phyloP scores from a whole-genome alignment of 2,329 filamentous ascomycete species.

The Phialophora expanda region DNA sequence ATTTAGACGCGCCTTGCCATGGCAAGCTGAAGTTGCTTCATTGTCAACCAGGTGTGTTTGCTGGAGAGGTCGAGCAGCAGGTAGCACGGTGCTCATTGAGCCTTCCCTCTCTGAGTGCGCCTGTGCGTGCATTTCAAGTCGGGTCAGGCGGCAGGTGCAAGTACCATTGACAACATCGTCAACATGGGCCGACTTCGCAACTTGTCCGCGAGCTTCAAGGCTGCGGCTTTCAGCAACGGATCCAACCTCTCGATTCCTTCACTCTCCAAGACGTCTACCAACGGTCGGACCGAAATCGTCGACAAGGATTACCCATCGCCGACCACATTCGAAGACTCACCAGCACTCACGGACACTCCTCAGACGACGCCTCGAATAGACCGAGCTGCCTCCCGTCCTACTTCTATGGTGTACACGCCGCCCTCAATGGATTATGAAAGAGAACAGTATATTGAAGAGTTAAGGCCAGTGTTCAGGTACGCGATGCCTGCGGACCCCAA shows the following conservation, averaged over 20 bases:
- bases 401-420: conserved; percentile 52
- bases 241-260: conserved; percentile 27
- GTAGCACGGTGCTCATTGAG: conserved; percentile 19
- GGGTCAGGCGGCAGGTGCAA: conserved; percentile 15
- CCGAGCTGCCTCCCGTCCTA: conserved; percentile 31
- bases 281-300: conserved; percentile 26
- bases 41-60: conserved; percentile 7
- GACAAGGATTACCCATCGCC: conserved; percentile 30
- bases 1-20: conserved; percentile 12
- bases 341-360: conserved; percentile 28
- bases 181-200: conserved; percentile 40
- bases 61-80: conserved; percentile 9
- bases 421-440: conserved; percentile 82
- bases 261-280: conserved; percentile 25
- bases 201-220: conserved; percentile 39
- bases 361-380: conserved; percentile 26
- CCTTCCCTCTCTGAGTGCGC: conserved; percentile 17
- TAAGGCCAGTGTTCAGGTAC: conserved; percentile 84
- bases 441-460: conserved; percentile 81
- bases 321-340: conserved; percentile 28
- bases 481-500: conserved; percentile 2
- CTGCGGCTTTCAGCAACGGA: conserved; percentile 32
- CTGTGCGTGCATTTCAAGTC: neutral
- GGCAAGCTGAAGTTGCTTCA: conserved; percentile 14
- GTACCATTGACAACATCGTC: conserved; percentile 16